Base-by-base conservation (phyloP, 2,329 filamentous ascomycete species). In the Tolypocladium album region DNA sequence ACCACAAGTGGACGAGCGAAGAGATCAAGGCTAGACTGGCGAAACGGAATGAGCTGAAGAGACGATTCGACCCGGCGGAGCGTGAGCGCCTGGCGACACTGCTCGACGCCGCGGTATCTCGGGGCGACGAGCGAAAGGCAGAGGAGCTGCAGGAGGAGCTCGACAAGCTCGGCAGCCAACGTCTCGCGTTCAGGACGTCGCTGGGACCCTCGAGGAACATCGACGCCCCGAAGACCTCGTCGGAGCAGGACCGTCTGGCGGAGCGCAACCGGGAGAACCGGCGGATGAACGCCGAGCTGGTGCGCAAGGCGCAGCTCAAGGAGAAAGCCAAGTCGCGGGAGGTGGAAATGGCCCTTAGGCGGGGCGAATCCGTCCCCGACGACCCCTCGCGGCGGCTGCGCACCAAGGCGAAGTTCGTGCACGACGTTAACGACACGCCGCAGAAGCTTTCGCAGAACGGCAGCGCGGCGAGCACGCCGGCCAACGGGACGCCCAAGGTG, bases 271-370 rank as follows among this genome's bases (percentile, higher is more conserved):
- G 84, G 36, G 85, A 89, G 69, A 97, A 96, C 74, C 87, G 93
- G 63, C 86, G 87, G 61, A 82, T 87, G 66, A 97, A 97, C 69
- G 83, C 84, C n/a, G 90, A 96, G 70, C 87, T 89, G 56, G 89
- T 97, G n/a, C 90, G 93, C 61, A 89, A 90, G 72, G 93, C 92
- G 0, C 89, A 97, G 70, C 80, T 96, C 60, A 88, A 88, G 66
- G 94, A 99, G 75, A 83, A 87, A 66, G 82, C 83, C 57, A 81
- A 80, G 64, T 78, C 78, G 67, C 84, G 83, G 64, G 82, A 82
- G 71, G 80, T 79, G 53, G 85, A 85, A 64, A 81, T 79, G 60
- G 84, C 83, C 50, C 74, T 86, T 55, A 84, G 84, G 62, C 81
- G 85, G 45, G 86, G 86, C 60, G 87, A 89, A 69, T 77, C 78